Conservation (phyloP, 441 rosid species). For the Codiaeum variegatum region DNA sequence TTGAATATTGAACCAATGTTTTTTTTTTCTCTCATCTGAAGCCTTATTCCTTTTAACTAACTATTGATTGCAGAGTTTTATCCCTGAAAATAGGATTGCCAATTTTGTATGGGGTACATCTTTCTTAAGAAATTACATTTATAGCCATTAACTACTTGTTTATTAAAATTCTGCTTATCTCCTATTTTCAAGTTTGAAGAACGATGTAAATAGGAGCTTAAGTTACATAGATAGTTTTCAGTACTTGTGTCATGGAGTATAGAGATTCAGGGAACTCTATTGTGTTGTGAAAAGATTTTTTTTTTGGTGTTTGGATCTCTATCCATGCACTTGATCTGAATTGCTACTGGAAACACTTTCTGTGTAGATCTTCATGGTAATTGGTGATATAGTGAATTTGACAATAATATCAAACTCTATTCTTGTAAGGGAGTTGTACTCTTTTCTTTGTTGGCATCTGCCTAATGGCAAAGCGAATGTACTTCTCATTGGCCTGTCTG, state of each 20-base stretch:
- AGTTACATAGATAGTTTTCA: too few relatives aligned
- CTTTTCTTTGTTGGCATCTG: constrained; percentile 1
- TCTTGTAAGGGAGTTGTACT: not conserved
- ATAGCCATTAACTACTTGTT: not conserved
- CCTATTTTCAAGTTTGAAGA: not conserved
- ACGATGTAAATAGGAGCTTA: not conserved
- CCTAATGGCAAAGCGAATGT: not conserved
- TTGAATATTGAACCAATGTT: constrained; percentile 18
- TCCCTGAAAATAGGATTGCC: not conserved
- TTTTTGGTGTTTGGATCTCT: not conserved
- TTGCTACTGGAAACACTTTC: not conserved
- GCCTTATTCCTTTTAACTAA: not conserved
- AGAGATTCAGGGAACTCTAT: not conserved
- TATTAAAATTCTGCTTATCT: not conserved
- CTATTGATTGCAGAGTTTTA: not conserved
- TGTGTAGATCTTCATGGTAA: not conserved
- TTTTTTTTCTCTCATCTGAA: not conserved
- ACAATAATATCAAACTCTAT: not conserved
- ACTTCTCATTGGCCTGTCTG: not conserved
- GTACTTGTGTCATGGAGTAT: not conserved
- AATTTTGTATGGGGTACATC: not conserved
- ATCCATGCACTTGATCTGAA: not conserved
- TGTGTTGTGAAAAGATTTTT: not conserved
- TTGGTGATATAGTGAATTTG: not conserved
- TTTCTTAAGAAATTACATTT: not conserved